Evolutionary conservation across 1,284 basidiomycete genomes (phyloP).

Genomic region (Singerocomus inundabilis): DNA sequence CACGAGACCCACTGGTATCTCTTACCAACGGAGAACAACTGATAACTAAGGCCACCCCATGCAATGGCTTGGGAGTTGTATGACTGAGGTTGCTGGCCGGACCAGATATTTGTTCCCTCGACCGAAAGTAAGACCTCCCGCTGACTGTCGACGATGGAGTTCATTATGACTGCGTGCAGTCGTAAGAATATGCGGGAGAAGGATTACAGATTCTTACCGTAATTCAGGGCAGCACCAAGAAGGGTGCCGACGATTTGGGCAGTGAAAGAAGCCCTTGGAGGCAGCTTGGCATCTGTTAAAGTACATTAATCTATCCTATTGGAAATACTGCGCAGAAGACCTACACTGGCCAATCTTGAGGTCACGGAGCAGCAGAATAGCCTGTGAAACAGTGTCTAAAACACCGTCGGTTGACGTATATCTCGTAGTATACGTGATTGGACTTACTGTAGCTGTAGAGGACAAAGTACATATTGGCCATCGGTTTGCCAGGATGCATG

Average conservation of each 20-base stretch:
- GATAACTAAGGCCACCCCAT: conserved; percentile 62
- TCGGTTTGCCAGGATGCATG: conserved; percentile 58
- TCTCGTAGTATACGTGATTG: not conserved
- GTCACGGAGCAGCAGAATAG: conserved; percentile 47
- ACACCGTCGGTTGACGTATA: not conserved
- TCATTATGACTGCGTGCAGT: conserved; percentile 45
- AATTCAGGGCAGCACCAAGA: conserved; percentile 52
- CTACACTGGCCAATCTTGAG: conserved; percentile 60
- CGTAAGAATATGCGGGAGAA: not conserved
- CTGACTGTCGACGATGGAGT: conserved; percentile 54
- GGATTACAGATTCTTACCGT: conserved; percentile 34
- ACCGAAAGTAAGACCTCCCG: conserved; percentile 46
- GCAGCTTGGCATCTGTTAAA: conserved; percentile 56
- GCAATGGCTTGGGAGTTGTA: conserved; percentile 65
- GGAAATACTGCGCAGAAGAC: conserved; percentile 5
- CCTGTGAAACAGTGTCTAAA: conserved; percentile 44
- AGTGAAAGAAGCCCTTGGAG: conserved; percentile 61
- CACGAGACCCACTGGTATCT: conserved; percentile 59
- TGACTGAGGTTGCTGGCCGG: conserved; percentile 53
- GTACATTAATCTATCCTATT: not conserved
- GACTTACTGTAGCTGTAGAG: conserved; percentile 47
- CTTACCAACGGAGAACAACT: conserved; percentile 53
- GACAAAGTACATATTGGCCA: conserved; percentile 61
- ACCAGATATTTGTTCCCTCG: conserved; percentile 61
- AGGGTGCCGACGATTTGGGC: conserved; percentile 56